phyloP scores from a whole-genome alignment of 371 early-diverging fungal species.

The Mortierella sp. region DNA sequence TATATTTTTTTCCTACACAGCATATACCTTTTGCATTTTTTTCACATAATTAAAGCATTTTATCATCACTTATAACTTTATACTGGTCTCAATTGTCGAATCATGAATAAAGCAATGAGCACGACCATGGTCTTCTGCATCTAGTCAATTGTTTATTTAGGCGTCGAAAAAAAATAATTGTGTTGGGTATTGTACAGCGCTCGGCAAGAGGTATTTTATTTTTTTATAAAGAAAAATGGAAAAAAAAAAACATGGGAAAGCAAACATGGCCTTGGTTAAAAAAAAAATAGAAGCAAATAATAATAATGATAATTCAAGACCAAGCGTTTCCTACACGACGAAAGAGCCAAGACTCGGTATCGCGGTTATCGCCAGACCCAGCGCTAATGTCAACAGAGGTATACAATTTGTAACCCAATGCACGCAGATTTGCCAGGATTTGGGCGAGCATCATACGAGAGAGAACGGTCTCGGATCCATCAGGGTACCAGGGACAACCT shows the following conservation, averaged over 20 bases:
- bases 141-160: too few species aligned
- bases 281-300: neutral
- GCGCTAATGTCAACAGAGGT: conserved; percentile 18
- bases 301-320: neutral
- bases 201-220: too few species aligned
- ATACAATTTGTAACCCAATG: conserved; percentile 34
- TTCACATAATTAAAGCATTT: too few species aligned
- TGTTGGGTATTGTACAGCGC: too few species aligned
- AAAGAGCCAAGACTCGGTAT: conserved; percentile 38
- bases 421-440: conserved; percentile 38
- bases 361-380: conserved; percentile 13
- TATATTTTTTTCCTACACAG: neutral
- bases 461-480: conserved; percentile 30
- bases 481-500: conserved; percentile 30
- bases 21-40: too few species aligned
- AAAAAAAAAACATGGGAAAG: neutral
- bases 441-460: conserved; percentile 43
- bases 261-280: neutral
- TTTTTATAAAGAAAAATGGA: neutral
- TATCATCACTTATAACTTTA: too few species aligned
- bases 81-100: too few species aligned
- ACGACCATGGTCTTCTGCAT: too few species aligned
- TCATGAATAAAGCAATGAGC: too few species aligned
- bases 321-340: conserved; percentile 22
- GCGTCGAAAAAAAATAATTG: too few species aligned